Percentiles rank a stretch among this genome's conserved stretches.
Evolutionary conservation across 148 eudicot genomes (phyloP).

Genomic region (Silene uniflora): DNA sequence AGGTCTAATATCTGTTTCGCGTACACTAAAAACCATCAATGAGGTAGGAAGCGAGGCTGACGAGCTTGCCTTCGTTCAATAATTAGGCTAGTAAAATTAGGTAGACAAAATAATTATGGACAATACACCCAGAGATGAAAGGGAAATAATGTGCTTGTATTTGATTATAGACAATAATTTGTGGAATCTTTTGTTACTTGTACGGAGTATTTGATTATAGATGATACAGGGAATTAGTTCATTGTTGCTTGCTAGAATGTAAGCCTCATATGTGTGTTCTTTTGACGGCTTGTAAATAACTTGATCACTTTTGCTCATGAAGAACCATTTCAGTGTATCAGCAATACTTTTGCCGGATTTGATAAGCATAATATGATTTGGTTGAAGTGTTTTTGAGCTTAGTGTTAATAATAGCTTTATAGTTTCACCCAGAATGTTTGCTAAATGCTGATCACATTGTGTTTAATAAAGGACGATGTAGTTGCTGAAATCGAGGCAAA

Average conservation of each 20-base stretch:
- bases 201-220: not conserved
- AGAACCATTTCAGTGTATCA: not conserved
- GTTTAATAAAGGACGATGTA: conserved; percentile 57
- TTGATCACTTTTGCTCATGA: not conserved
- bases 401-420: conserved; percentile 1
- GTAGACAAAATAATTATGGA: not conserved
- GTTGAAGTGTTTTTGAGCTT: not conserved
- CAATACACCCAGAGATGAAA: not conserved
- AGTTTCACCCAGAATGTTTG: not conserved
- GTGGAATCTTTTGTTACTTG: not conserved
- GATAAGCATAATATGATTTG: not conserved
- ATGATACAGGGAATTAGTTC: not conserved
- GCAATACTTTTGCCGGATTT: not conserved
- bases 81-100: not conserved
- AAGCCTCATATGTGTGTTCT: not conserved
- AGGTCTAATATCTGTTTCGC: not conserved
- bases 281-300: not conserved
- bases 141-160: not conserved
- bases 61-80: not conserved
- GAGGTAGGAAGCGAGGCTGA: not conserved
- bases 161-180: no score
- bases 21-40: not conserved
- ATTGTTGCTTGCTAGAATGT: not conserved
- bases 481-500: conserved; percentile 64
- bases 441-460: not conserved